phyloP scores from a whole-genome alignment of 148 eudicot genomes.

The Diospyros lotus region DNA sequence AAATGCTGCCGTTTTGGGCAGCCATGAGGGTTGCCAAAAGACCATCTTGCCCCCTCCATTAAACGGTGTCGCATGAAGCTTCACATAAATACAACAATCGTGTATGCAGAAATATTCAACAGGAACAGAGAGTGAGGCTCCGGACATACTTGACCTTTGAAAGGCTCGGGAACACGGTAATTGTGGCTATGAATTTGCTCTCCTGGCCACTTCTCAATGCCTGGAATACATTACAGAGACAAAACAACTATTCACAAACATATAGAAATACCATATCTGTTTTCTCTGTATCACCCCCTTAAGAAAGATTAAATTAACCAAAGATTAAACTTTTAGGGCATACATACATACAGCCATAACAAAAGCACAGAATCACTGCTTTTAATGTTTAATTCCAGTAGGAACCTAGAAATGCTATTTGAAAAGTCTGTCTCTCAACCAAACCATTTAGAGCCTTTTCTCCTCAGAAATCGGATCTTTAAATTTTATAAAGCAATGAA shows the following conservation, averaged over 20 bases:
- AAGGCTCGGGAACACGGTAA: constrained; percentile 81
- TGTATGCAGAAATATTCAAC: neutral
- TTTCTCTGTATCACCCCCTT: neutral
- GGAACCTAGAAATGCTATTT: too few relatives aligned
- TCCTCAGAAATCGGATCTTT: too few relatives aligned
- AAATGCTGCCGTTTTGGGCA: too few relatives aligned
- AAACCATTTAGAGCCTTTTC: too few relatives aligned
- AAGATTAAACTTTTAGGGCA: neutral
- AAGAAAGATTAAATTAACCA: neutral
- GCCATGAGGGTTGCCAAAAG: too few relatives aligned
- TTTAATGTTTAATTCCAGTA: neutral
- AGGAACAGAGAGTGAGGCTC: constrained; percentile 2
- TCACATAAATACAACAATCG: too few relatives aligned
- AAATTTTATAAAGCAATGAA: too few relatives aligned
- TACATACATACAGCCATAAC: neutral
- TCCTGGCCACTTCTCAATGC: constrained; percentile 85
- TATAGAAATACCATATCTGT: neutral
- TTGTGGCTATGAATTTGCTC: constrained; percentile 93
- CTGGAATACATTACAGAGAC: constrained; percentile 23
- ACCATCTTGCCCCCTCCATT: too few relatives aligned
- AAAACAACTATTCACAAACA: neutral
- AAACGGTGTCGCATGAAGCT: too few relatives aligned
- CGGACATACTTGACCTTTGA: constrained; percentile 55
- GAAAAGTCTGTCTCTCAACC: too few relatives aligned
- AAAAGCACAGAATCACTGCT: neutral